Evolutionary conservation across 495 filamentous ascomycete genomes (phyloP).

Genomic region (Aspergillus homomorphus): DNA sequence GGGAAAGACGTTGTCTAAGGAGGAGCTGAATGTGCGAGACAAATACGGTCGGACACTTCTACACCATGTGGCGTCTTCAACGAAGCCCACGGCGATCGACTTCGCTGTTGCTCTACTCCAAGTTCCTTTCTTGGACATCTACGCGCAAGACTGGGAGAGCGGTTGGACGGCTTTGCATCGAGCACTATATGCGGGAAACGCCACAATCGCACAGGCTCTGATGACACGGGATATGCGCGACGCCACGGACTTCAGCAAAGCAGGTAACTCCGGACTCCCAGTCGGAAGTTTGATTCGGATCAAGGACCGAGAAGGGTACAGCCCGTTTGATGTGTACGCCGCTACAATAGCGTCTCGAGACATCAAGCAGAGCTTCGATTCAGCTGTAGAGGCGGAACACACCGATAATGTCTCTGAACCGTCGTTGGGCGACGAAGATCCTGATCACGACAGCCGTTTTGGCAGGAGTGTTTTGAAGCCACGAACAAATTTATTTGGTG

Average conservation of each 20-base stretch:
- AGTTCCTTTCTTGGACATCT: conserved; percentile 80
- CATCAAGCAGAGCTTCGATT: conserved; percentile 33
- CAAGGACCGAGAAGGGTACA: conserved; percentile 92
- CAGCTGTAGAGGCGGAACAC: conserved; percentile 25
- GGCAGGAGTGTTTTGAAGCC: conserved; percentile 26
- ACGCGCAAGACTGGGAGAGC: conserved; percentile 82
- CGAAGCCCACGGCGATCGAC: conserved; percentile 57
- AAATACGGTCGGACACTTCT: conserved; percentile 75
- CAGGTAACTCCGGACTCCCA: conserved; percentile 45
- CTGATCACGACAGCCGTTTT: conserved; percentile 30
- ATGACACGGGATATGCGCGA: conserved; percentile 72
- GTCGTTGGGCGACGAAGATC: conserved; percentile 37
- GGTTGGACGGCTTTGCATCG: conserved; percentile 95
- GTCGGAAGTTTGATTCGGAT: conserved; percentile 77
- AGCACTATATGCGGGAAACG: conserved; percentile 89
- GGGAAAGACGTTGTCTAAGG: conserved; percentile 49
- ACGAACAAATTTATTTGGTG: conserved; percentile 53
- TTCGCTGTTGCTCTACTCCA: conserved; percentile 78
- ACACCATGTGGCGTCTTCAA: conserved; percentile 77
- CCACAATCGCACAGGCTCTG: conserved; percentile 76
- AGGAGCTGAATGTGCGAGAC: conserved; percentile 82
- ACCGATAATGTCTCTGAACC: conserved; percentile 37
- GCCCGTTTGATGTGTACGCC: conserved; percentile 88
- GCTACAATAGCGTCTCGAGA: conserved; percentile 67
- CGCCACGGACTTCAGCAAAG: conserved; percentile 49